Base-by-base conservation (phyloP, 129 eudicot genomes). In the Escallonia herrerae region DNA sequence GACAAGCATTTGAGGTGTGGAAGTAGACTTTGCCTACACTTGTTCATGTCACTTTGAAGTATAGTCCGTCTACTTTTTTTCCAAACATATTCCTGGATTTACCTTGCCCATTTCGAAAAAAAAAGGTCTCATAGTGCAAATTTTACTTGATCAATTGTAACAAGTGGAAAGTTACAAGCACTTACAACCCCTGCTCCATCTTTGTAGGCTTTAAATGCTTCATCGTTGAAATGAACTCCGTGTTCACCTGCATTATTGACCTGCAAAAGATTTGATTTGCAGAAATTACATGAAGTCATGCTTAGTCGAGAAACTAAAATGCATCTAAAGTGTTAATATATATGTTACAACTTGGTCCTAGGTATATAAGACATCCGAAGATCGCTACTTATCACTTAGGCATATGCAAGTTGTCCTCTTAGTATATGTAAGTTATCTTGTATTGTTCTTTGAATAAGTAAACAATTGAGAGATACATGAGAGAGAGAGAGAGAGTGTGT, bases 131-230 rank as follows among this genome's bases (percentile, higher is more conserved):
- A 53, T 11, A 11, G 2, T 53, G 22, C 13, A 53, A 11, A 3
- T 11, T 3, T 0, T 3, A 53, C 33, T 53, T 14, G 33, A 22
- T 53, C 14, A 11, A 14, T 53, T 13, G 15, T 1, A 33, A 53
- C 5, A 14, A 3, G 5, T 4, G 58, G 14, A 8, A 8, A 45
- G 49, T 45, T 5, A 45, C 9, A 51, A 53, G 3, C 60, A 73
- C 82, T 69, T 77, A 81, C 86, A 55, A 72, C 73, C 40, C 71
- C 82, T 10, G 64, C 74, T 48, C 86, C 80, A 43, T 73, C 63
- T 67, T 81, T 77, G 70, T 73, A 77, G 48, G 74, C 70, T 66
- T 40, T 73, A 6, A 73, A 65, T 15, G 58, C 67, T n/a, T 81
- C 74, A 43, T 60, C 47, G 10, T 65, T 10, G 2, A 77, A 72